Evolutionary conservation across 257 asterid species (phyloP).

Genomic region (Solanum bukasovii): DNA sequence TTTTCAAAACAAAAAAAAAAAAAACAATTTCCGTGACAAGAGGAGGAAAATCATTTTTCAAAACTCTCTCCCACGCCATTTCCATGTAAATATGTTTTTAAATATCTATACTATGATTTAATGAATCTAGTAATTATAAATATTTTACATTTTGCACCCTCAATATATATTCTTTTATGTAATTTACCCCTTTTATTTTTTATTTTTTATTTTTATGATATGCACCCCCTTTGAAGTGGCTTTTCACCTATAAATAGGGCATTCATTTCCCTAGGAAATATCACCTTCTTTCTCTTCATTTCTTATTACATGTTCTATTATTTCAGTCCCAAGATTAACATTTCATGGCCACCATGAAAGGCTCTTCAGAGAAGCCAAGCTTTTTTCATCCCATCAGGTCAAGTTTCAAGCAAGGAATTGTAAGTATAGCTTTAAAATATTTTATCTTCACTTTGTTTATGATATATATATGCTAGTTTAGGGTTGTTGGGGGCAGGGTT

Average conservation of each 20-base stretch:
- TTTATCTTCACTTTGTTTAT: background rate
- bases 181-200: background rate
- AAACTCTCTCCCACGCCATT: background rate
- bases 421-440: background rate
- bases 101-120: background rate
- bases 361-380: background rate
- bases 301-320: background rate
- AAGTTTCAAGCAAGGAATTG: constrained; percentile 3
- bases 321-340: background rate
- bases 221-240: background rate
- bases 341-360: background rate
- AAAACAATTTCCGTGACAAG: too few relatives aligned
- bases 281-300: background rate
- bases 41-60: too few relatives aligned
- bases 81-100: too few relatives aligned
- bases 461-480: background rate
- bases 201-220: background rate
- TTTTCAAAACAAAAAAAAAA: too few relatives aligned
- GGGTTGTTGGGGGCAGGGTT: background rate
- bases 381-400: background rate
- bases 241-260: background rate
- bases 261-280: background rate
- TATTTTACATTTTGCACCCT: background rate
- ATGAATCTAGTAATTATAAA: background rate
- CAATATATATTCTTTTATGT: background rate